A percentile compares a stretch with the other conserved stretches of the same genome.
phyloP scores from a whole-genome alignment of 169 alveolate species.

The Plasmodium malariae region DNA sequence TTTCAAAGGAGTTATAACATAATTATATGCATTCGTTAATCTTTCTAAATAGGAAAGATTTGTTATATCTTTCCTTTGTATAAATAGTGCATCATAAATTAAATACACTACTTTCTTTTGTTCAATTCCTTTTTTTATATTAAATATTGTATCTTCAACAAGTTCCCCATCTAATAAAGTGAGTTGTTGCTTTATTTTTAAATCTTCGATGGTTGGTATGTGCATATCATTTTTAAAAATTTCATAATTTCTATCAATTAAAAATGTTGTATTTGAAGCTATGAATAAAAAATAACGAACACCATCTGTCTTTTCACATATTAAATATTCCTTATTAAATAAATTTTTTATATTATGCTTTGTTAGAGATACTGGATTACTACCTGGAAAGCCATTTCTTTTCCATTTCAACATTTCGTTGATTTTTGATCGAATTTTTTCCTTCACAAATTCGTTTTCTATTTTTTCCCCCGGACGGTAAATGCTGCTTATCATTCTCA shows the following conservation, averaged over 20 bases:
- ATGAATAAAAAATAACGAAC: slow-evolving; percentile 89
- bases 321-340: slow-evolving; percentile 88
- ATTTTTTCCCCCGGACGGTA: slow-evolving; percentile 74
- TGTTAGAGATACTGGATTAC: slow-evolving; percentile 92
- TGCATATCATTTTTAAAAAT: slow-evolving; percentile 86
- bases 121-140: slow-evolving; percentile 43
- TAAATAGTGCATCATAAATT: slow-evolving; percentile 90
- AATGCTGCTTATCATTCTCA: slow-evolving; percentile 29
- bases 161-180: slow-evolving; percentile 93
- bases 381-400: slow-evolving; percentile 90
- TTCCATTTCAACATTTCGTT: slow-evolving; percentile 89
- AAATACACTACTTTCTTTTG: slow-evolving; percentile 78
- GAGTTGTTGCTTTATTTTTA: slow-evolving; percentile 86
- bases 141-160: slow-evolving; percentile 82
- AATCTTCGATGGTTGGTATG: slow-evolving; percentile 86
- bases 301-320: slow-evolving; percentile 94
- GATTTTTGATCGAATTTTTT: slow-evolving; percentile 79
- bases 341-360: slow-evolving; percentile 78
- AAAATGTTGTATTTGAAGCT: slow-evolving; percentile 88
- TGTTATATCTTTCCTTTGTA: slow-evolving; percentile 87
- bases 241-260: slow-evolving; percentile 90
- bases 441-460: slow-evolving; percentile 59
- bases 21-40: slow-evolving; percentile 84
- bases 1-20: slow-evolving; percentile 82
- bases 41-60: slow-evolving; percentile 88